Conservation (phyloP, 2,329 filamentous ascomycete genomes). For the Beauveria medogensis region DNA sequence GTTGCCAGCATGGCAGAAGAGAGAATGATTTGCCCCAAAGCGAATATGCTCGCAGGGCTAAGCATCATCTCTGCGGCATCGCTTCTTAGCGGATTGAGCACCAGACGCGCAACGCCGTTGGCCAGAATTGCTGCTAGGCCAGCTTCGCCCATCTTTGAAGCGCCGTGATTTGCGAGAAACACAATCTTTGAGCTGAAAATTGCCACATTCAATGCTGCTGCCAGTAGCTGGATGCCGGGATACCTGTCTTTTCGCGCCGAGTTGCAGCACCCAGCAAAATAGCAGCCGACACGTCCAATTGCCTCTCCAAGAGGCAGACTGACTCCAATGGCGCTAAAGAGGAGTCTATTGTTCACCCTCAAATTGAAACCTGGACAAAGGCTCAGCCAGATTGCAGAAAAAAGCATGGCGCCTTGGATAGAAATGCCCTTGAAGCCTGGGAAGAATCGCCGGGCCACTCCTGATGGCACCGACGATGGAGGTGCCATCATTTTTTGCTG, state of each 20-base stretch:
- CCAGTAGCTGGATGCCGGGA: constrained; percentile 1
- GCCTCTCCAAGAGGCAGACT: constrained; percentile 8
- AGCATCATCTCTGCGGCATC: neutral
- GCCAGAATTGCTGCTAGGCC: neutral
- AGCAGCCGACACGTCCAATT: constrained; percentile 9
- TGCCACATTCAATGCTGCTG: neutral
- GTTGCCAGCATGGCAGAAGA: neutral
- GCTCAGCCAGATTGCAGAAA: neutral
- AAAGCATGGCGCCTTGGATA: constrained; percentile 9
- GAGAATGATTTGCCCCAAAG: neutral
- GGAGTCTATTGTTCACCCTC: neutral
- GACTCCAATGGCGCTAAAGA: neutral
- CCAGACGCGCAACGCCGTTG: neutral
- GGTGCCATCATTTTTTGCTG: no score
- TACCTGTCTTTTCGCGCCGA: neutral
- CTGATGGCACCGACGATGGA: neutral
- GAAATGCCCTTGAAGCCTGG: constrained; percentile 9
- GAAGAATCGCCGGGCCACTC: neutral
- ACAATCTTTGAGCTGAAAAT: neutral
- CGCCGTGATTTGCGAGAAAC: neutral
- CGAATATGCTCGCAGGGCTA: neutral
- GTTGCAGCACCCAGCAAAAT: constrained; percentile 10
- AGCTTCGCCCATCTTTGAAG: neutral
- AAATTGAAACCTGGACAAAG: neutral
- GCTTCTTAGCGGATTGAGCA: constrained; percentile 3